Percentiles rank a stretch among this genome's conserved stretches.
These are phyloP conservation scores for Wallacemonas collosoma DNA, from an alignment of 208 protist genomes.

Conservation along the genomic window DNA sequence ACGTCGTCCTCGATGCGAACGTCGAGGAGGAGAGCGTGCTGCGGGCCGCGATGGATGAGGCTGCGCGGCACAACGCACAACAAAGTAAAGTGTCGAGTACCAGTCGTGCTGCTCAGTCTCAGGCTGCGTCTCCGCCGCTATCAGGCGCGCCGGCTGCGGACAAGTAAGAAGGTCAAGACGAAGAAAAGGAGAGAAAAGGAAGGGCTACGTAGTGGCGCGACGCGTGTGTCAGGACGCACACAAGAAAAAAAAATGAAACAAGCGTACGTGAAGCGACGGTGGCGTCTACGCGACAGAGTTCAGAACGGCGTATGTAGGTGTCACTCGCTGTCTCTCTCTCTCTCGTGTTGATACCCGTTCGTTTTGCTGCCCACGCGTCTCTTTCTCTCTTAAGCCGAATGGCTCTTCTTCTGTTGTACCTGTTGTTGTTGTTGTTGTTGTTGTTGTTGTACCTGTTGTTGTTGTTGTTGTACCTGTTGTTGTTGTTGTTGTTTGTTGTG, in stretches of 20 bases:
- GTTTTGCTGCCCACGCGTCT: no score
- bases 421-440: not conserved
- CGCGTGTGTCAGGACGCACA: no score
- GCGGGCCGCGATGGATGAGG: constrained; percentile 49
- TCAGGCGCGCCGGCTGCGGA: not conserved
- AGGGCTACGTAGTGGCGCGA: not conserved
- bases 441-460: not conserved
- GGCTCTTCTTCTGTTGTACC: no score
- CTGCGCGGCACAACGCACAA: constrained; percentile 40
- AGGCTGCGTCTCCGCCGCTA: constrained; percentile 7
- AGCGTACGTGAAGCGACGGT: no score
- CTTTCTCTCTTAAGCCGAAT: no score
- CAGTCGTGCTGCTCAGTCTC: constrained; percentile 1
- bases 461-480: no score
- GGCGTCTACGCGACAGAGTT: no score
- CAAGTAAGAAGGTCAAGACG: constrained; percentile 10
- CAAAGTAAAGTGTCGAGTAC: constrained; percentile 1
- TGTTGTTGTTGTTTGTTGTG: constrained; percentile 8
- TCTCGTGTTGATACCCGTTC: no score
- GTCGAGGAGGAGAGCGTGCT: constrained; percentile 54
- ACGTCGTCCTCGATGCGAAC: constrained; percentile 42
- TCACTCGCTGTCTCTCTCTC: no score
- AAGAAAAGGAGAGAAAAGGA: constrained; percentile 3
- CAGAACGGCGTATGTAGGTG: no score
- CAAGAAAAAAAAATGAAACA: no score